Conservation (phyloP, 352 stramenopile genomes). For the Phytophthora idaei region DNA sequence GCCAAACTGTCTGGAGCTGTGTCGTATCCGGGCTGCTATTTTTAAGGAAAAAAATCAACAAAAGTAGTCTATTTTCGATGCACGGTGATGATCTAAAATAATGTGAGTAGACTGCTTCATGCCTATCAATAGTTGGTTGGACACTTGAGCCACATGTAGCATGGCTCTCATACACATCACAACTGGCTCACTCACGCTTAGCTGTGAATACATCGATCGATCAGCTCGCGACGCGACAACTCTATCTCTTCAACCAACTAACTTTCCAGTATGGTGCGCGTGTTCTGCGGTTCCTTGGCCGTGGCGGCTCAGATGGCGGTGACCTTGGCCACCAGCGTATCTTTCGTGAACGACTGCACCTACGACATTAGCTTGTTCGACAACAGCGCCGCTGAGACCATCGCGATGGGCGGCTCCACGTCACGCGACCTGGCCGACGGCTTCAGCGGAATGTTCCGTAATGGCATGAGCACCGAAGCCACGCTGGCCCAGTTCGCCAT, state of each 20-base stretch:
- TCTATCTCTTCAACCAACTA: constrained; percentile 3
- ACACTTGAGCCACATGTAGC: constrained; percentile 4
- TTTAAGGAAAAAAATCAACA: not conserved
- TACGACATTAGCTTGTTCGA: constrained; percentile 58
- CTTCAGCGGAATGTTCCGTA: constrained; percentile 72
- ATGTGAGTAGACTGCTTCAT: not conserved
- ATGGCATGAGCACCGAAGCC: constrained; percentile 45
- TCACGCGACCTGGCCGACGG: constrained; percentile 37
- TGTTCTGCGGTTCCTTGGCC: constrained; percentile 33
- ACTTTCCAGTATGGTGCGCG: constrained; percentile 29
- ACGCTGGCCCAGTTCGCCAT: constrained; percentile 63
- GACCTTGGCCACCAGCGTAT: constrained; percentile 36
- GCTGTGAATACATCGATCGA: constrained; percentile 25
- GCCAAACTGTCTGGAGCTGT: too few relatives aligned
- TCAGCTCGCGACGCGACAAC: constrained; percentile 4
- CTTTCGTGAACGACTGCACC: constrained; percentile 51
- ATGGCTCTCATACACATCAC: constrained; percentile 14
- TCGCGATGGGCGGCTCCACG: constrained; percentile 35
- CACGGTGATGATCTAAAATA: constrained; percentile 10
- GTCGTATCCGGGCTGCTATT: constrained; percentile 15
- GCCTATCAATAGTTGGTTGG: constrained; percentile 22
- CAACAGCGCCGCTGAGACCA: constrained; percentile 42
- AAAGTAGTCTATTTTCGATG: not conserved
- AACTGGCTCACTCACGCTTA: constrained; percentile 28
- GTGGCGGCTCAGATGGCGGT: constrained; percentile 33